Percentiles rank a stretch among this genome's conserved stretches.
Conservation (phyloP, 805 yeast genomes). For the Pichia pseudocactophila region DNA sequence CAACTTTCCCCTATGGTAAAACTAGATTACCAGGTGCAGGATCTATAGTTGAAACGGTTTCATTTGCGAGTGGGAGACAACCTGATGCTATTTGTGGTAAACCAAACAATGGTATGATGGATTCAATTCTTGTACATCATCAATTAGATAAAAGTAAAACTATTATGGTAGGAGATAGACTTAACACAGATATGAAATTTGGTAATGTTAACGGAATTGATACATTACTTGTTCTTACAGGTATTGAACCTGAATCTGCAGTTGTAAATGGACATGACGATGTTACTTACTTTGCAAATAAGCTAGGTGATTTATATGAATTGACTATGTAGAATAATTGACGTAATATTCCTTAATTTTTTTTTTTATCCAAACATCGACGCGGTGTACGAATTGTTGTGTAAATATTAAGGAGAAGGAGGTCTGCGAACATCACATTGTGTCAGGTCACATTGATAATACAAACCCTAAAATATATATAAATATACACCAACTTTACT, state of each 20-base stretch:
- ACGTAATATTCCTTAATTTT: no score
- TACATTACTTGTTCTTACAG: slow-evolving; percentile 82
- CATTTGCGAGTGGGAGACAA: slow-evolving; percentile 65
- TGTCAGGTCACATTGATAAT: no score
- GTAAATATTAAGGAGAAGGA: no score
- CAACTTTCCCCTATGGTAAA: slow-evolving; percentile 89
- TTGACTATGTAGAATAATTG: no score
- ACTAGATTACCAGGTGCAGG: slow-evolving; percentile 92
- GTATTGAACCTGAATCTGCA: slow-evolving; percentile 72
- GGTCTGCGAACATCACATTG: no score
- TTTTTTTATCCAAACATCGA: no score
- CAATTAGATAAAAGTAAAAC: slow-evolving; percentile 50
- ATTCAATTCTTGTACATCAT: slow-evolving; percentile 66
- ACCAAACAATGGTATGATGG: slow-evolving; percentile 85
- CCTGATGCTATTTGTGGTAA: slow-evolving; percentile 81
- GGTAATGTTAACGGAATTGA: slow-evolving; percentile 83
- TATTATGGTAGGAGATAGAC: slow-evolving; percentile 91
- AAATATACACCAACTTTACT: no score
- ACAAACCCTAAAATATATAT: no score
- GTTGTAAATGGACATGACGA: slow-evolving; percentile 34
- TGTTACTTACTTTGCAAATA: slow-evolving; percentile 63
- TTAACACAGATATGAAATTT: slow-evolving; percentile 91
- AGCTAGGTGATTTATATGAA: slow-evolving; percentile 71
- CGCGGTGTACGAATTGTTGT: no score
- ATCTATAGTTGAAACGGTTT: slow-evolving; percentile 69